A percentile compares a stretch with the other conserved stretches of the same genome.
Conservation (phyloP, 805 yeast species). For the Grigorovia transvaalensis region DNA sequence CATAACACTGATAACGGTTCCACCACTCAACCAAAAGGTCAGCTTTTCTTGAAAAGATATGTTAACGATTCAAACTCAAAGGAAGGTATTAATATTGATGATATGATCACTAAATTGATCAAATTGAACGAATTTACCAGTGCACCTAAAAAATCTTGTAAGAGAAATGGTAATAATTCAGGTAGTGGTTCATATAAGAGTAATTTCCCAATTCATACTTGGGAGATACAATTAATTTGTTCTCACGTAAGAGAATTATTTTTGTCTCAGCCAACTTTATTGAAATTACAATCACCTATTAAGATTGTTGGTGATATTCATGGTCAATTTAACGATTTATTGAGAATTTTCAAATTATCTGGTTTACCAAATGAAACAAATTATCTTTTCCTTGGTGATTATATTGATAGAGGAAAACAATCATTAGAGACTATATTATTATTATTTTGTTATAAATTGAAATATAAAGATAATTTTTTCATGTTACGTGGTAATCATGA, state of each 20-base stretch:
- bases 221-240: slow-evolving; percentile 49
- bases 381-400: slow-evolving; percentile 88
- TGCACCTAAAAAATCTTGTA: neutral
- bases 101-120: slow-evolving; percentile 50
- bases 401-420: slow-evolving; percentile 96
- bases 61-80: slow-evolving; percentile 21
- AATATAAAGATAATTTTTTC: slow-evolving; percentile 92
- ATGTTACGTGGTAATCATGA: slow-evolving; percentile 93
- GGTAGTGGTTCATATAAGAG: slow-evolving; percentile 15
- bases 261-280: slow-evolving; percentile 51
- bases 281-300: slow-evolving; percentile 65
- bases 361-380: slow-evolving; percentile 94
- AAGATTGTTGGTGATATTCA: slow-evolving; percentile 89
- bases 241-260: slow-evolving; percentile 50
- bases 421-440: slow-evolving; percentile 84
- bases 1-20: neutral
- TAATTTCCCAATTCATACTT: slow-evolving; percentile 37
- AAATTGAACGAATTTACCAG: slow-evolving; percentile 26
- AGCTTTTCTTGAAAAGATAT: slow-evolving; percentile 21
- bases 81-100: slow-evolving; percentile 43
- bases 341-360: slow-evolving; percentile 84
- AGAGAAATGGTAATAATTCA: neutral
- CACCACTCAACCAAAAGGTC: neutral
- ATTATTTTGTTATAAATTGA: slow-evolving; percentile 84
- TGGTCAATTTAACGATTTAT: slow-evolving; percentile 88